These are phyloP conservation scores for Trypanosoma melophagium DNA, from an alignment of 208 protist species.

Conservation along the genomic window DNA sequence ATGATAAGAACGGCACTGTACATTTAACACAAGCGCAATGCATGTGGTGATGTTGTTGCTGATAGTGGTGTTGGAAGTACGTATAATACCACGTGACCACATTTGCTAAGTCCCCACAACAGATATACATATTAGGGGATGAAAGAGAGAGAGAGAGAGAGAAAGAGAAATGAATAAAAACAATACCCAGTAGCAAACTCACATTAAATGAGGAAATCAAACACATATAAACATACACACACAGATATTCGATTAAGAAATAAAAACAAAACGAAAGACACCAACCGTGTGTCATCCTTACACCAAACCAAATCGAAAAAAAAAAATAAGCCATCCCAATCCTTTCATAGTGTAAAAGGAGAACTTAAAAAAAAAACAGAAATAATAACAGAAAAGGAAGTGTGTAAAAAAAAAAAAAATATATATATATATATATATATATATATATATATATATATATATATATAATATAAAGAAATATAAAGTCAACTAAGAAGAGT, in stretches of 20 bases:
- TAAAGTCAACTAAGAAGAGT: background rate
- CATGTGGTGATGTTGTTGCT: background rate
- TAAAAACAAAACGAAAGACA: background rate
- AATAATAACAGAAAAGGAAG: constrained; percentile 1
- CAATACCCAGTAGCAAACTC: background rate
- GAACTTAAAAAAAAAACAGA: constrained; percentile 1
- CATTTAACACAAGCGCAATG: background rate
- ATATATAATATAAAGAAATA: background rate
- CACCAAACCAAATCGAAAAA: too few species aligned
- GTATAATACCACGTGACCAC: constrained; percentile 6
- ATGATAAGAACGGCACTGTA: constrained; percentile 46
- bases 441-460: background rate
- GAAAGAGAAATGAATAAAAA: constrained; percentile 1
- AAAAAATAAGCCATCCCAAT: too few species aligned
- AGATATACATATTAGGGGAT: constrained; percentile 3
- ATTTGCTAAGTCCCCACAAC: constrained; percentile 6
- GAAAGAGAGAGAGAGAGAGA: constrained; percentile 5
- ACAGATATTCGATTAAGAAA: background rate
- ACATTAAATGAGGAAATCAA: too few species aligned
- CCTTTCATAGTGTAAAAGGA: background rate
- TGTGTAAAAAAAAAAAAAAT: constrained; percentile 3
- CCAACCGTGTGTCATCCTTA: background rate
- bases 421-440: constrained; percentile 1
- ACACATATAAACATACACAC: background rate
- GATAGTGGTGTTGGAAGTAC: too few species aligned